phyloP scores from a whole-genome alignment of 495 filamentous ascomycete species.

The Hypoxylon intermedium region DNA sequence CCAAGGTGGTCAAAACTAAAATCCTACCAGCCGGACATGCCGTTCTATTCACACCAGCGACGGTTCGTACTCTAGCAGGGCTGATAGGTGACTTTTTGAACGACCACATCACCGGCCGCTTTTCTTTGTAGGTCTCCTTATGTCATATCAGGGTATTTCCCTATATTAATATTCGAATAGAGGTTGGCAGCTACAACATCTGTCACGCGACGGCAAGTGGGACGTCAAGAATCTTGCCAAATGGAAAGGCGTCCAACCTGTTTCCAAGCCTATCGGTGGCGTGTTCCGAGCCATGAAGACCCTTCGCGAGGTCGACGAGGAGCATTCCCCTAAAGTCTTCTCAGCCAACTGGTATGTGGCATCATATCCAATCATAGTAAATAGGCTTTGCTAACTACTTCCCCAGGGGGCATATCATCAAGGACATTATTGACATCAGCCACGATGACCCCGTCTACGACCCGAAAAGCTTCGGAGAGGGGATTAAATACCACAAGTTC shows the following conservation, averaged over 20 bases:
- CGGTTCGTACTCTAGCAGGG: slow-evolving; percentile 76
- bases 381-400: slow-evolving; percentile 10
- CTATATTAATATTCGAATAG: slow-evolving; percentile 21
- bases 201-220: slow-evolving; percentile 92
- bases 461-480: slow-evolving; percentile 75
- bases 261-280: slow-evolving; percentile 76
- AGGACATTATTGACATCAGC: slow-evolving; percentile 85
- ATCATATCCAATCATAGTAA: not conserved
- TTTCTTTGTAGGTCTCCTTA: slow-evolving; percentile 60
- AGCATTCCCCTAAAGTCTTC: slow-evolving; percentile 79
- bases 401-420: slow-evolving; percentile 59
- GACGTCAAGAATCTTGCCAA: slow-evolving; percentile 96
- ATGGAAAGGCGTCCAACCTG: slow-evolving; percentile 79
- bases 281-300: slow-evolving; percentile 89
- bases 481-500: slow-evolving; percentile 84
- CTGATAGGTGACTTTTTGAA: slow-evolving; percentile 83
- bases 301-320: slow-evolving; percentile 82
- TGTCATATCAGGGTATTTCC: not conserved
- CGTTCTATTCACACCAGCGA: slow-evolving; percentile 79
- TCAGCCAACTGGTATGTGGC: slow-evolving; percentile 64
- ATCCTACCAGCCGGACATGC: slow-evolving; percentile 86
- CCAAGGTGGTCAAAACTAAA: slow-evolving; percentile 68
- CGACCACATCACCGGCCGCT: slow-evolving; percentile 73
- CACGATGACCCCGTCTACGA: slow-evolving; percentile 87
- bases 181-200: slow-evolving; percentile 88